Evolutionary conservation across 2,329 filamentous ascomycete genomes (phyloP).

Genomic region (Cladosporium cucumerinum): DNA sequence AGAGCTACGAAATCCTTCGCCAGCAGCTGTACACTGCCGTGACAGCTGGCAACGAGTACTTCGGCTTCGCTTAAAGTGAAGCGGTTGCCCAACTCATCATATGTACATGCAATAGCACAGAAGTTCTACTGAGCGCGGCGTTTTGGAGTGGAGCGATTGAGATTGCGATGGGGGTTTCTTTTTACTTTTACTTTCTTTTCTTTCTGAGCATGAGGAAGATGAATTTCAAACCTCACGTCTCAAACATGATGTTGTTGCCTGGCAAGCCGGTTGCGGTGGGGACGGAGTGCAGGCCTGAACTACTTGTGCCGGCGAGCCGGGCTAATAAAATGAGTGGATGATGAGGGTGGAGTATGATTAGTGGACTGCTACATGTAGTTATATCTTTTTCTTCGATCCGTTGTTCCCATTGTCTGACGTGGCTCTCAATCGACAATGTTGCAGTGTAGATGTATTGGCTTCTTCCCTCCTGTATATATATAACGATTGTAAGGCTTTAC

Average conservation of each 20-base stretch:
- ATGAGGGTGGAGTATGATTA: background rate
- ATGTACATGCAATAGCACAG: constrained; percentile 17
- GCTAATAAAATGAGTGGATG: background rate
- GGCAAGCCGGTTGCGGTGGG: background rate
- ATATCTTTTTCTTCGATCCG: background rate
- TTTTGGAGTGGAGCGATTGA: background rate
- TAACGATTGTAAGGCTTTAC: background rate
- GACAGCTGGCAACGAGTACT: constrained; percentile 95
- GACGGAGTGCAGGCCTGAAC: constrained; percentile 22
- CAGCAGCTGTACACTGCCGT: constrained; percentile 91
- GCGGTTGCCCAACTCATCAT: background rate
- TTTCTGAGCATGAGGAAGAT: background rate
- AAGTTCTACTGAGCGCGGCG: constrained; percentile 12
- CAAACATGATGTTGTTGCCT: background rate
- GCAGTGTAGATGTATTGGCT: background rate
- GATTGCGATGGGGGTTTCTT: background rate
- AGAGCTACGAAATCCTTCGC: constrained; percentile 87
- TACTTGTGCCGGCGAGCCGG: constrained; percentile 8
- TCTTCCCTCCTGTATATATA: background rate
- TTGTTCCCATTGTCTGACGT: background rate
- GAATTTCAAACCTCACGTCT: background rate
- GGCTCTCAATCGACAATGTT: background rate
- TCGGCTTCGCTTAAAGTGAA: constrained; percentile 79
- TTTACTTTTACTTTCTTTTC: background rate
- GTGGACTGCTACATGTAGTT: constrained; percentile 13